Evolutionary conservation across 768 basidiomycete species (phyloP).

Genomic region (Pluteus cervinus): DNA sequence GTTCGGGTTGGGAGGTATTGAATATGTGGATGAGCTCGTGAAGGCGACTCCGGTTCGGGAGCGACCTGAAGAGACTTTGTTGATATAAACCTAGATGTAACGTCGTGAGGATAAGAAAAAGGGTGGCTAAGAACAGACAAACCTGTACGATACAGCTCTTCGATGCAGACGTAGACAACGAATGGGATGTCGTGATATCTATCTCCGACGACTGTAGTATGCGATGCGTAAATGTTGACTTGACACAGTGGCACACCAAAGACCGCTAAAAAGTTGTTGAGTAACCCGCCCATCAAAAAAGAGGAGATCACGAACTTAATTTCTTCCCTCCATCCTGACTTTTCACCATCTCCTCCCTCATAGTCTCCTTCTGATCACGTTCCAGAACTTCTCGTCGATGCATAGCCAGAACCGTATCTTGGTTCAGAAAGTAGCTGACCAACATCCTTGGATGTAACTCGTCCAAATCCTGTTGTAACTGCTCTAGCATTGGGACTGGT

Average conservation of each 20-base stretch:
- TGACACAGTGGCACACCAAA: slow-evolving; percentile 30
- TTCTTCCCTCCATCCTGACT: slow-evolving; percentile 6
- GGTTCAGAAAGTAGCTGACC: slow-evolving; percentile 10
- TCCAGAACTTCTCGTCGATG: slow-evolving; percentile 17
- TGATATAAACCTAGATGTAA: slow-evolving; percentile 24
- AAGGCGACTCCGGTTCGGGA: slow-evolving; percentile 29
- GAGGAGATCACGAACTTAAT: slow-evolving; percentile 6
- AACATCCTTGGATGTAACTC: neutral
- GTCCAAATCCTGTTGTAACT: too few species aligned
- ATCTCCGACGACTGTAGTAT: slow-evolving; percentile 25
- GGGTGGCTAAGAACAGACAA: neutral
- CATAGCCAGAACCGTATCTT: slow-evolving; percentile 14
- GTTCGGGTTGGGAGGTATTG: slow-evolving; percentile 21
- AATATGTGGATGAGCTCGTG: slow-evolving; percentile 31
- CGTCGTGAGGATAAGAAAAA: slow-evolving; percentile 6
- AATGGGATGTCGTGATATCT: slow-evolving; percentile 32
- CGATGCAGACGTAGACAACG: slow-evolving; percentile 32
- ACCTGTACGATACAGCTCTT: slow-evolving; percentile 38
- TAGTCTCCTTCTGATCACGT: slow-evolving; percentile 13
- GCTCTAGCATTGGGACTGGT: too few species aligned
- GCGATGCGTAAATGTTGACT: slow-evolving; percentile 28
- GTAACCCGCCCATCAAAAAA: neutral
- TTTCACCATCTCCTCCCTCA: slow-evolving; percentile 3
- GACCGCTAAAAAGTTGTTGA: slow-evolving; percentile 15
- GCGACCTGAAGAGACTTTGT: slow-evolving; percentile 23